phyloP scores from a whole-genome alignment of 441 rosid species.

The Brassica balearica region DNA sequence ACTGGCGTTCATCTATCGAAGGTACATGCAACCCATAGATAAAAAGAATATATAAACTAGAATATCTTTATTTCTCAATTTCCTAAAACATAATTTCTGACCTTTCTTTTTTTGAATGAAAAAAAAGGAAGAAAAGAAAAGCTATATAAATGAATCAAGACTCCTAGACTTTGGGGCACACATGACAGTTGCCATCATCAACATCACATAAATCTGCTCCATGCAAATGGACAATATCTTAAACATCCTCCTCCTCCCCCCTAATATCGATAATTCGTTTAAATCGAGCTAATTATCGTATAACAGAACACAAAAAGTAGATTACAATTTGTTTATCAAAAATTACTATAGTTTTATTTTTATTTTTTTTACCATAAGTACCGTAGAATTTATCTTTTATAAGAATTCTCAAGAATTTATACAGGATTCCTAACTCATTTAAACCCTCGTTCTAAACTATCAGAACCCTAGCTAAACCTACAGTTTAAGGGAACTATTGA shows the following conservation, averaged over 20 bases:
- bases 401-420: neutral
- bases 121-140: neutral
- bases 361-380: neutral
- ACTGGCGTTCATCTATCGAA: neutral
- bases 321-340: neutral
- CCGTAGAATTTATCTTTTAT: neutral
- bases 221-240: slow-evolving; percentile 31
- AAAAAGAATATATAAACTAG: neutral
- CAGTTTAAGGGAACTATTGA: neutral
- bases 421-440: neutral
- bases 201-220: slow-evolving; percentile 46
- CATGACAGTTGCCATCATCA: slow-evolving; percentile 43
- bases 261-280: neutral
- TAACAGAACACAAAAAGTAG: neutral
- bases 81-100: neutral
- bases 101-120: neutral
- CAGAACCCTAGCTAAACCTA: neutral
- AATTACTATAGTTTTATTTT: neutral
- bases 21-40: neutral
- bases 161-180: slow-evolving; percentile 44
- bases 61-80: slow-evolving; percentile 4
- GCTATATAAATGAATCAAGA: slow-evolving; percentile 25
- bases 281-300: neutral
- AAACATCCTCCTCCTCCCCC: neutral
- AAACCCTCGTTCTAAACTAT: neutral